Conservation (phyloP, 495 filamentous ascomycete genomes). For the Neurospora sp. region DNA sequence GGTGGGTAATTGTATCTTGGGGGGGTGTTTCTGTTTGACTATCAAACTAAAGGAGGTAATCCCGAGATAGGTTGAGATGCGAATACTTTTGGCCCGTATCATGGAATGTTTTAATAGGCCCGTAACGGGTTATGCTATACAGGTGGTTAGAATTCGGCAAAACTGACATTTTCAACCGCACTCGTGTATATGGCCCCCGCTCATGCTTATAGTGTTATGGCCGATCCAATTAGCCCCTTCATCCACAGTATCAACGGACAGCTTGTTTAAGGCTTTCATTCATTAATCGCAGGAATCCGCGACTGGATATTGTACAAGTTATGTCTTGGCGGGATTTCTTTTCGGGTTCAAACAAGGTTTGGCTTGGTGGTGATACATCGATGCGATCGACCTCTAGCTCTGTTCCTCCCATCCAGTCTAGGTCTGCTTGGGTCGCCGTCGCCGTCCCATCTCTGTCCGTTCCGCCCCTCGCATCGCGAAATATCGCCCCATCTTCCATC, state of each 20-base stretch:
- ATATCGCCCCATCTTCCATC: neutral
- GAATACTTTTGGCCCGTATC: neutral
- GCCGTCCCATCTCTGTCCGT: neutral
- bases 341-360: neutral
- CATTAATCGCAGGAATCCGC: neutral
- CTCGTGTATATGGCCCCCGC: neutral
- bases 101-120: too few relatives aligned
- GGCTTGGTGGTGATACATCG: neutral
- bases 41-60: neutral
- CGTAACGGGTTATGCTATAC: neutral
- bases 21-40: neutral
- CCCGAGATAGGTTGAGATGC: neutral
- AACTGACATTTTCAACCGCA: too few relatives aligned
- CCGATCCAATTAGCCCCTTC: neutral
- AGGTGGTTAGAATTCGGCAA: too few relatives aligned
- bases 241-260: neutral
- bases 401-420: neutral
- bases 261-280: neutral
- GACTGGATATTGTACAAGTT: neutral
- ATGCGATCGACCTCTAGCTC: neutral
- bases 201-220: neutral
- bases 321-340: neutral
- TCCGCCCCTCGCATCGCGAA: neutral
- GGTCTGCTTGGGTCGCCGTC: neutral
- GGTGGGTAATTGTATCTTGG: neutral